Conservation (phyloP, 2,329 filamentous ascomycete species). For the Ambrosiella xylebori region DNA sequence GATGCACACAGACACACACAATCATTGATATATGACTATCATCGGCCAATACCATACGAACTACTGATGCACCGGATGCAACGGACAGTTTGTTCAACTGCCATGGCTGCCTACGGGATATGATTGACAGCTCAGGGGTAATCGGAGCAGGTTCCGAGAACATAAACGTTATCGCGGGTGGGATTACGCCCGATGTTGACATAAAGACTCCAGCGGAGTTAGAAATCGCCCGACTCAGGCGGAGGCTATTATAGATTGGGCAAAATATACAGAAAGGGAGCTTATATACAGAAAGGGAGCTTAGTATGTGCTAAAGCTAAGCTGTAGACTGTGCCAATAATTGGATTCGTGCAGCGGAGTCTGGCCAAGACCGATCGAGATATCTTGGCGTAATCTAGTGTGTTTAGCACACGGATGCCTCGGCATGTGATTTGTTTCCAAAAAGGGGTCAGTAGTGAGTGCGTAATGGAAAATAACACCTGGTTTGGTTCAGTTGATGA, state of each 20-base stretch:
- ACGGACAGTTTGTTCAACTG: not conserved
- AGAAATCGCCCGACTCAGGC: not conserved
- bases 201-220: not conserved
- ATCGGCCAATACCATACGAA: not conserved
- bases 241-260: not conserved
- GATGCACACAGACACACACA: not conserved
- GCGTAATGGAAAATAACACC: not conserved
- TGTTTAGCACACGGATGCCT: not conserved
- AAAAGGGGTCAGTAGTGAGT: conserved; percentile 2
- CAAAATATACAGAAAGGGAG: not conserved
- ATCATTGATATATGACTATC: not conserved
- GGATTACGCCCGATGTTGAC: not conserved
- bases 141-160: not conserved
- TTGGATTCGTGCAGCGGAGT: not conserved
- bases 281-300: not conserved
- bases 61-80: not conserved
- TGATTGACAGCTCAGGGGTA: not conserved
- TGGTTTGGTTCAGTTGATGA: not conserved
- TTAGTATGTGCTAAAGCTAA: not conserved
- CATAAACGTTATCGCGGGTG: not conserved
- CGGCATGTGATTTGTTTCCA: conserved; percentile 1
- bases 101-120: not conserved
- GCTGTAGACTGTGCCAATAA: not conserved
- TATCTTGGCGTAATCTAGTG: not conserved
- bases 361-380: not conserved